A percentile compares a stretch with the other conserved stretches of the same genome.
Evolutionary conservation across 805 yeast species (phyloP).

Genomic region (Ogataea trehaloabstinens): DNA sequence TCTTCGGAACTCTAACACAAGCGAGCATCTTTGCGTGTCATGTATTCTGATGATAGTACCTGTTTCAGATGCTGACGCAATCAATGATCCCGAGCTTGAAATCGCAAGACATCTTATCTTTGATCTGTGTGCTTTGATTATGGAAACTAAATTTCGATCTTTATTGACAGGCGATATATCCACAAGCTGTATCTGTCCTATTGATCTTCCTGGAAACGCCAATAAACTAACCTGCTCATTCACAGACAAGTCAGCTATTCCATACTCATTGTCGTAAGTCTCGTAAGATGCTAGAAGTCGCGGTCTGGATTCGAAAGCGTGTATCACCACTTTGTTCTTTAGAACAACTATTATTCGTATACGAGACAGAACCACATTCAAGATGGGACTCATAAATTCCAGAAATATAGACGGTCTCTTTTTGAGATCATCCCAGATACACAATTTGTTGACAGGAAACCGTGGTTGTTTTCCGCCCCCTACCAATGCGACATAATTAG

Average conservation of each 20-base stretch:
- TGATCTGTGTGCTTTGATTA: slow-evolving; percentile 76
- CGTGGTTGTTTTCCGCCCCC: slow-evolving; percentile 87
- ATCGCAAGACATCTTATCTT: slow-evolving; percentile 61
- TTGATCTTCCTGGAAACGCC: slow-evolving; percentile 74
- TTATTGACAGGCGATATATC: slow-evolving; percentile 67
- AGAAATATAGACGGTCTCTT: slow-evolving; percentile 67
- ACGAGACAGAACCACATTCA: slow-evolving; percentile 72
- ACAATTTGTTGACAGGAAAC: slow-evolving; percentile 73
- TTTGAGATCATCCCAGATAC: slow-evolving; percentile 91
- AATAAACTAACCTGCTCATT: slow-evolving; percentile 38
- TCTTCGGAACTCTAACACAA: slow-evolving; percentile 81
- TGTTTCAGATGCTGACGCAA: slow-evolving; percentile 79
- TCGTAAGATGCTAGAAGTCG: slow-evolving; percentile 60
- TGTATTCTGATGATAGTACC: slow-evolving; percentile 81
- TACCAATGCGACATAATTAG: slow-evolving; percentile 84
- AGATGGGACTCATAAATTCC: slow-evolving; percentile 74
- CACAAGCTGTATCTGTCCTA: slow-evolving; percentile 79
- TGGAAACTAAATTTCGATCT: slow-evolving; percentile 60
- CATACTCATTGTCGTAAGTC: slow-evolving; percentile 60
- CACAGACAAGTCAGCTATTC: slow-evolving; percentile 51
- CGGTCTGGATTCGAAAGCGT: slow-evolving; percentile 82
- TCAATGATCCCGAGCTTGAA: slow-evolving; percentile 59
- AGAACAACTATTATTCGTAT: slow-evolving; percentile 73
- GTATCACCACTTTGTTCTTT: slow-evolving; percentile 64
- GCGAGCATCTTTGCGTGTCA: slow-evolving; percentile 62